phyloP scores from a whole-genome alignment of 331 rosid genomes.

The Dryas integrifolia region DNA sequence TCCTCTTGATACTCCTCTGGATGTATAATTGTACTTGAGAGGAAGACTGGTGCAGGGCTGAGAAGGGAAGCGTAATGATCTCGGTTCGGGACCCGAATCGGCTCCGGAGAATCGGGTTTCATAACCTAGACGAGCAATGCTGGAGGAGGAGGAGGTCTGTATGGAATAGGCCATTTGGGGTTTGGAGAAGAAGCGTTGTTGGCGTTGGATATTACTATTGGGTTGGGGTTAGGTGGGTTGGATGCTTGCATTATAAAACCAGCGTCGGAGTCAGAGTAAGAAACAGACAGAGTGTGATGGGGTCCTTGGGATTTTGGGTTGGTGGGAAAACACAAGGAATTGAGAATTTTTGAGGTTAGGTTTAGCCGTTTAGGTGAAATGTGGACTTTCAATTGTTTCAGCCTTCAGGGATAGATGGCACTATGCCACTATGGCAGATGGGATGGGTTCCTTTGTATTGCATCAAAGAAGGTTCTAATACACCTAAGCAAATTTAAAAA shows the following conservation, averaged over 20 bases:
- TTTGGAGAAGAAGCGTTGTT: not conserved
- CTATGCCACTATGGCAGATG: too few relatives aligned
- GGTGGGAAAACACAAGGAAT: constrained; percentile 19
- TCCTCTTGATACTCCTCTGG: not conserved
- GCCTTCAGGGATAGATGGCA: too few relatives aligned
- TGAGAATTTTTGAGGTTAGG: not conserved
- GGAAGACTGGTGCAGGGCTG: constrained; percentile 15
- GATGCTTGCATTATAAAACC: not conserved
- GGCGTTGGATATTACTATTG: not conserved
- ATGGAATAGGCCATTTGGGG: constrained; percentile 35
- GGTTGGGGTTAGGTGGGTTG: not conserved
- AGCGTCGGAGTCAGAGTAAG: too few relatives aligned
- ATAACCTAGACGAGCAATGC: constrained; percentile 13
- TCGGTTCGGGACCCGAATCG: constrained; percentile 20
- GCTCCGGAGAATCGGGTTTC: constrained; percentile 19
- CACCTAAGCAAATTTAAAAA: too few relatives aligned
- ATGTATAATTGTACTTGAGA: constrained; percentile 14
- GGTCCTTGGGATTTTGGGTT: not conserved
- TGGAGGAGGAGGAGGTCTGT: constrained; percentile 21
- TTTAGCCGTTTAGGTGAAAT: too few relatives aligned
- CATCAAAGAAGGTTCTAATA: too few relatives aligned
- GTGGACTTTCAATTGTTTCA: not conserved
- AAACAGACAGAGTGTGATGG: not conserved
- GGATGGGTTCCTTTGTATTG: too few relatives aligned
- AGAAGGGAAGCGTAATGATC: constrained; percentile 37